These are phyloP conservation scores for Raphanus sativus DNA, from an alignment of 345 rosid species.

Conservation along the genomic window DNA sequence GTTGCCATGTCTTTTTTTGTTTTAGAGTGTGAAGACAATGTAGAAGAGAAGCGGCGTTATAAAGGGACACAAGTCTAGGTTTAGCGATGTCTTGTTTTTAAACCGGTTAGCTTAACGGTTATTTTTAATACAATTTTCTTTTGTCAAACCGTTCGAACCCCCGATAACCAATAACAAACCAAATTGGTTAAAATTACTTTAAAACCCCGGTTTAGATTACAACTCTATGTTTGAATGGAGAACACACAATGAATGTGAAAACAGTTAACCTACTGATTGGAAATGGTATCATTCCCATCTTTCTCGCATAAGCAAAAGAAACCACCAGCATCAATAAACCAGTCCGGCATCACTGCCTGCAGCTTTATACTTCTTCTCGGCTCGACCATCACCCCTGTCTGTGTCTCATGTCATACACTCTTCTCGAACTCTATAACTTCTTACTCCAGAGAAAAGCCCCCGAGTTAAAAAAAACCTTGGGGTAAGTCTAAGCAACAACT, in stretches of 20 bases:
- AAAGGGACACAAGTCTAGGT: constrained; percentile 25
- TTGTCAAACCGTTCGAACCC: neutral
- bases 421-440: constrained; percentile 69
- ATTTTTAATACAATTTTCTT: neutral
- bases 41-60: constrained; percentile 32
- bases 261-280: constrained; percentile 38
- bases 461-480: constrained; percentile 80
- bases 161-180: neutral
- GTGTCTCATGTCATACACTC: constrained; percentile 77
- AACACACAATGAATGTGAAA: neutral
- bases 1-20: constrained; percentile 1
- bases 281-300: constrained; percentile 71
- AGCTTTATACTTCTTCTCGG: constrained; percentile 55
- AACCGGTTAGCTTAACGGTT: constrained; percentile 5
- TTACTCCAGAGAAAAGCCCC: constrained; percentile 73
- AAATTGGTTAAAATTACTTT: neutral
- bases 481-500: constrained; percentile 71
- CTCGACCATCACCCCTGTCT: constrained; percentile 54
- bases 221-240: neutral
- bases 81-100: neutral
- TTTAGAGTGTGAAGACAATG: neutral
- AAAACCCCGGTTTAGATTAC: neutral
- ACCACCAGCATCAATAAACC: constrained; percentile 70
- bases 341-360: constrained; percentile 87
- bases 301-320: constrained; percentile 79